Base-by-base conservation (phyloP, 352 stramenopile species). In the Phytopythium delawarense region DNA sequence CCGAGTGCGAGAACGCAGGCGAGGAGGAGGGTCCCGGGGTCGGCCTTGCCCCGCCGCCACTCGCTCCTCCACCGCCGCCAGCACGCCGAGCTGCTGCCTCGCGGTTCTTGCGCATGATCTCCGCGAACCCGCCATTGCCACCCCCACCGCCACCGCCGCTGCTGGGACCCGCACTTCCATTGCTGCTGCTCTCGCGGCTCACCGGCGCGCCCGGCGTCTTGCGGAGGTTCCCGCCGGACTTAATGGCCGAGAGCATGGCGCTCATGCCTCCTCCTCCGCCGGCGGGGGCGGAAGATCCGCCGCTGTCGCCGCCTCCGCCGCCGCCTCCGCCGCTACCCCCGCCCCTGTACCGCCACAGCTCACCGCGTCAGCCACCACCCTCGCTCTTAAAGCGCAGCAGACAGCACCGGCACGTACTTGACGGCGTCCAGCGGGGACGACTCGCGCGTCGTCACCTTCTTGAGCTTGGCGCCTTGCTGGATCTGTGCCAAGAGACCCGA, bases 51-150 rank as follows among this genome's bases (percentile, higher is more conserved):
- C 35, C n/a, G 2, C 62, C 71, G 1, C 53, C 57, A 7, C 66
- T 65, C 30, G 30, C 58, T 28, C 34, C 34, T 40, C 52, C 45
- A 8, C 45, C n/a, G 7, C 44, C 44, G 7, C 44, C 45, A 25
- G 45, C 45, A 61, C 74, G 89, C n/a, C 81, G 74, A 4, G 86
- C 86, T 2, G 86, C 84, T 18, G 88, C 88, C 61, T 94, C 86
- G 25, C 86, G 80, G 72, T 95, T 96, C 69, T 92, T 92, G 50
- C 84, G 78, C 84, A 96, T 96, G 68, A 96, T 96, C 62, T 96
- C 88, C 0, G 88, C 83, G 70, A 96, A 95, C 21, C 87, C 87
- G 21, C 83, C 79, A 21, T 72, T 73, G 16, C 48, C 46, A 5
- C 49, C 61, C 51, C 68, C 75, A 5, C 49, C 61, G 55, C 68